These are phyloP conservation scores for Lachancea meyersii DNA, from an alignment of 805 yeast species.

Conservation along the genomic window DNA sequence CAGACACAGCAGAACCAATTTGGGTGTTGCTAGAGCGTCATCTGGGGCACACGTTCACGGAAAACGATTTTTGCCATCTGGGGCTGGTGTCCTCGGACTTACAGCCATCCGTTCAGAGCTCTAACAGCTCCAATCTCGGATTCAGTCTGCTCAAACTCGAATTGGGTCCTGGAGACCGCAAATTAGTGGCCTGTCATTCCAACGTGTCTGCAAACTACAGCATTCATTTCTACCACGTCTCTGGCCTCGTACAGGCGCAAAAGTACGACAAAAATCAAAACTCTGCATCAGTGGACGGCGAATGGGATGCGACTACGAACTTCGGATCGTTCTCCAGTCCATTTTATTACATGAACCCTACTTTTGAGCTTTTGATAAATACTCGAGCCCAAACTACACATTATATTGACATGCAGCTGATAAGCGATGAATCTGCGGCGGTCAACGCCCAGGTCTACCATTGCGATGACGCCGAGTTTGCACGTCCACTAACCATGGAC, in stretches of 20 bases:
- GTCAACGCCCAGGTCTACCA: constrained; percentile 23
- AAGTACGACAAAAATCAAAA: neutral
- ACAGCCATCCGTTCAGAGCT: neutral
- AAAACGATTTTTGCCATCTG: constrained; percentile 16
- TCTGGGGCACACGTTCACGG: constrained; percentile 20
- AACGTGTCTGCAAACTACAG: constrained; percentile 18
- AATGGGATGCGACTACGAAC: constrained; percentile 7
- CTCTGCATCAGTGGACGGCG: constrained; percentile 6
- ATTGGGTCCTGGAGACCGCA: constrained; percentile 4
- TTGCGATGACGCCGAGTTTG: constrained; percentile 16
- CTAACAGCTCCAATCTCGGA: constrained; percentile 17
- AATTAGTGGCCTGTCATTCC: constrained; percentile 24
- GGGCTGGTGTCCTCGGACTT: constrained; percentile 15
- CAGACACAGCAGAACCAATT: constrained; percentile 28
- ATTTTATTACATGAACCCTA: constrained; percentile 21
- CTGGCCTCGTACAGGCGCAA: constrained; percentile 4
- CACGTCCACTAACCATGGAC: constrained; percentile 20
- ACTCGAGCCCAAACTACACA: constrained; percentile 8
- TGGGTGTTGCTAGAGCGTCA: constrained; percentile 50
- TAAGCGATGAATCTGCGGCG: constrained; percentile 10
- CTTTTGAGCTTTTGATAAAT: constrained; percentile 18
- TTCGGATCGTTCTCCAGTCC: constrained; percentile 7
- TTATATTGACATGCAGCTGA: constrained; percentile 15
- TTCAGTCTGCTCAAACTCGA: constrained; percentile 8
- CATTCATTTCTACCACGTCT: constrained; percentile 17